phyloP scores from a whole-genome alignment of 2,329 filamentous ascomycete genomes.

The Graphiopsis chlorocephala region DNA sequence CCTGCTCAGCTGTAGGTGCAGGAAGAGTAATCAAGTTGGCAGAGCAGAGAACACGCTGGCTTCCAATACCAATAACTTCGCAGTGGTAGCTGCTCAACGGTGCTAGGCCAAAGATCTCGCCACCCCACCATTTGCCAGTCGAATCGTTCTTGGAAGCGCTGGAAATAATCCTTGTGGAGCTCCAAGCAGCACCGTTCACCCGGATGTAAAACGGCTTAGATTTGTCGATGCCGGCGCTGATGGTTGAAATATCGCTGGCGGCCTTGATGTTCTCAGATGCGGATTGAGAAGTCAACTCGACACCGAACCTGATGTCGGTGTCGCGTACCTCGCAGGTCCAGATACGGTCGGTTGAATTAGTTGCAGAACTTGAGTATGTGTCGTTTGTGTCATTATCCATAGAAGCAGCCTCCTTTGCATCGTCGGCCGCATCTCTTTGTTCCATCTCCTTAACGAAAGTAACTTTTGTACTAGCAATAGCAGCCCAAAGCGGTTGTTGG shows the following conservation, averaged over 20 bases:
- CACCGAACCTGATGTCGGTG: constrained; percentile 69
- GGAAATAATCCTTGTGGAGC: constrained; percentile 66
- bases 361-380: constrained; percentile 70
- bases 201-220: constrained; percentile 75
- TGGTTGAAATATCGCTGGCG: constrained; percentile 38
- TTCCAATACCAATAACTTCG: constrained; percentile 70
- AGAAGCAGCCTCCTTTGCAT: constrained; percentile 70
- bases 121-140: constrained; percentile 60
- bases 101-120: constrained; percentile 65
- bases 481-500: constrained; percentile 90
- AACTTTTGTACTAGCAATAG: constrained; percentile 92
- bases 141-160: constrained; percentile 34
- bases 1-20: constrained; percentile 57
- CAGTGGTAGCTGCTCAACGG: constrained; percentile 74
- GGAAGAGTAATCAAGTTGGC: constrained; percentile 68
- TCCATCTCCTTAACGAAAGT: constrained; percentile 80
- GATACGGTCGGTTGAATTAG: constrained; percentile 60
- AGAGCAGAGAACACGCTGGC: constrained; percentile 65
- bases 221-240: constrained; percentile 55
- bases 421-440: constrained; percentile 72
- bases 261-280: constrained; percentile 12
- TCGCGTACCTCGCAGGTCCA: constrained; percentile 79
- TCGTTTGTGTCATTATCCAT: constrained; percentile 62
- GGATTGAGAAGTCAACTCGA: constrained; percentile 32
- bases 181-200: constrained; percentile 77